Percentiles rank a stretch among this genome's conserved stretches.
Evolutionary conservation across 2,329 filamentous ascomycete genomes (phyloP).

Genomic region (Cadophora sp.): DNA sequence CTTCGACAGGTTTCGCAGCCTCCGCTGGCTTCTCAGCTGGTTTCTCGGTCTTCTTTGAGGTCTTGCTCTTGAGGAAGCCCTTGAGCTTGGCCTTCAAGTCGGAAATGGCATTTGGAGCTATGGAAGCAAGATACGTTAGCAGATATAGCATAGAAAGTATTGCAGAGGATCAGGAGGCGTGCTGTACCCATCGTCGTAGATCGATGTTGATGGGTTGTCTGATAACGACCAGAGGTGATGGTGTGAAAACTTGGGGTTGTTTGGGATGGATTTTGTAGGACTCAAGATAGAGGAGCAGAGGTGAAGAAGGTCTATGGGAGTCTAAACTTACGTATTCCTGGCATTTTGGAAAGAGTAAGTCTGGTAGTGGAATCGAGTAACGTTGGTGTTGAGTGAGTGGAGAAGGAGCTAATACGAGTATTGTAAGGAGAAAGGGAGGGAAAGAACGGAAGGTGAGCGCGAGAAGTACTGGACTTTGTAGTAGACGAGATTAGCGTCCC

Average conservation of each 20-base stretch:
- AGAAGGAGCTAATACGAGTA: slow-evolving; percentile 8
- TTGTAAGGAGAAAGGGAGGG: neutral
- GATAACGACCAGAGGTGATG: slow-evolving; percentile 5
- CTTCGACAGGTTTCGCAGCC: slow-evolving; percentile 22
- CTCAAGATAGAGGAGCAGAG: slow-evolving; percentile 12
- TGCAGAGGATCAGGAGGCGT: neutral
- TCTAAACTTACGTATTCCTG: slow-evolving; percentile 41
- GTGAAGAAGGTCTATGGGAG: neutral
- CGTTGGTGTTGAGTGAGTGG: neutral
- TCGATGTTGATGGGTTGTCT: slow-evolving; percentile 14
- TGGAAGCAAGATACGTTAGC: slow-evolving; percentile 23
- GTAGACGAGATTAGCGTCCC: slow-evolving; percentile 10
- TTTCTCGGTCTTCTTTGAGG: slow-evolving; percentile 38
- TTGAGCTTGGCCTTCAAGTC: slow-evolving; percentile 44
- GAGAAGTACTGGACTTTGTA: neutral
- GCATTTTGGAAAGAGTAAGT: slow-evolving; percentile 36
- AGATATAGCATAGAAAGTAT: slow-evolving; percentile 6
- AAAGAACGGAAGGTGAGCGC: neutral
- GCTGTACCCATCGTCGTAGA: slow-evolving; percentile 19
- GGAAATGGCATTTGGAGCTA: slow-evolving; percentile 42
- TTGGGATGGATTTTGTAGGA: neutral
- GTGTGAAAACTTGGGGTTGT: slow-evolving; percentile 12
- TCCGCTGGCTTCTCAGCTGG: slow-evolving; percentile 33
- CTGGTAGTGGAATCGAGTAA: slow-evolving; percentile 8
- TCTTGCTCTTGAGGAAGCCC: slow-evolving; percentile 41